A percentile compares a stretch with the other conserved stretches of the same genome.
phyloP scores from a whole-genome alignment of 1,139 yeast genomes.

The Hansenula lynferdii region DNA sequence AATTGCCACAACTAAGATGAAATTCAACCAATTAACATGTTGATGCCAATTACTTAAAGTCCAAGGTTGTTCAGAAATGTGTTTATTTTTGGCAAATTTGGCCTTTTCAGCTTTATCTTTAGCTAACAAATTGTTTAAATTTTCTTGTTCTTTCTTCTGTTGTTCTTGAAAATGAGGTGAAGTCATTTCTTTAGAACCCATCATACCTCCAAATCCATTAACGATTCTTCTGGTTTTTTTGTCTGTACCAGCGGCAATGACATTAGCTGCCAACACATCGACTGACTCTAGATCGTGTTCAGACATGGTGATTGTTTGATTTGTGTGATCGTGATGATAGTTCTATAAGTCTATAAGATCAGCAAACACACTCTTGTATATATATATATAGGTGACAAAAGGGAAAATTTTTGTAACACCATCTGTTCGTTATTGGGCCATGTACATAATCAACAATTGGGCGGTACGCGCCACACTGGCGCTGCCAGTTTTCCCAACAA shows the following conservation, averaged over 20 bases:
- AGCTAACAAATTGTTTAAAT: slow-evolving; percentile 44
- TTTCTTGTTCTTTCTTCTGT: slow-evolving; percentile 50
- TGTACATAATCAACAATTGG: too few species aligned
- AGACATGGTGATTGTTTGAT: slow-evolving; percentile 2
- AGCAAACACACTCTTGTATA: too few species aligned
- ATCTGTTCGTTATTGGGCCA: too few species aligned
- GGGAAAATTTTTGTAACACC: too few species aligned
- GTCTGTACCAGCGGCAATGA: slow-evolving; percentile 86
- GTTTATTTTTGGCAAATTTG: slow-evolving; percentile 45
- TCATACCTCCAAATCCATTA: slow-evolving; percentile 69
- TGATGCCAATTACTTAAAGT: slow-evolving; percentile 76
- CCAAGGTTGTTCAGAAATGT: slow-evolving; percentile 92
- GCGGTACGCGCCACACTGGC: too few species aligned
- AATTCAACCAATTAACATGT: slow-evolving; percentile 92
- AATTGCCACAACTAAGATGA: slow-evolving; percentile 65
- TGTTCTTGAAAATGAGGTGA: slow-evolving; percentile 51
- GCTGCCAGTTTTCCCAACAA: too few species aligned
- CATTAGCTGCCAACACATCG: slow-evolving; percentile 71
- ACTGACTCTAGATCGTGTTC: slow-evolving; percentile 42
- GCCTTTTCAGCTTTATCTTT: slow-evolving; percentile 51
- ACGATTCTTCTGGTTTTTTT: slow-evolving; percentile 65
- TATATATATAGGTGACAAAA: too few species aligned
- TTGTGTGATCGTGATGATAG: not conserved
- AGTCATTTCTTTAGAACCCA: slow-evolving; percentile 76
- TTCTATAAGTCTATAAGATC: too few species aligned